phyloP scores from a whole-genome alignment of 2,329 filamentous ascomycete genomes.

The Trichophyton benhamiae region DNA sequence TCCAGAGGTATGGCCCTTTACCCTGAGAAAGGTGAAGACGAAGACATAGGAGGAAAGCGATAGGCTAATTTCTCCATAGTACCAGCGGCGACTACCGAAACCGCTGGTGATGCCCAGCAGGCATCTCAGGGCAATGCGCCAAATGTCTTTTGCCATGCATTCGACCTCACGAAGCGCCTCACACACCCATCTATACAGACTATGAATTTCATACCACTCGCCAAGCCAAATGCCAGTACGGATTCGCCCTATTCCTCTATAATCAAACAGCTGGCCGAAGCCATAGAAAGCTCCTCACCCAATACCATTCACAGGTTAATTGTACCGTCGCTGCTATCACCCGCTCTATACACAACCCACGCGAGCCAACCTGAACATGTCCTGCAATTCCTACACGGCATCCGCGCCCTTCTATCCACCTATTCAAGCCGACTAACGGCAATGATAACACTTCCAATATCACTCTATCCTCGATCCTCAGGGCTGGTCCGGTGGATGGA shows the following conservation, averaged over 20 bases:
- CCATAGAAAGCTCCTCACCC: slow-evolving; percentile 45
- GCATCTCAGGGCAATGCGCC: slow-evolving; percentile 14
- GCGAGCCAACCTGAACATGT: slow-evolving; percentile 59
- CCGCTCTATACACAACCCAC: slow-evolving; percentile 64
- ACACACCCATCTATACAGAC: slow-evolving; percentile 42
- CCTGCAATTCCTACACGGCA: slow-evolving; percentile 66
- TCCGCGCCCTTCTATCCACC: slow-evolving; percentile 62
- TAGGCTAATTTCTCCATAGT: slow-evolving; percentile 15
- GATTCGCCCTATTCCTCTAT: slow-evolving; percentile 52
- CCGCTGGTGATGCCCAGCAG: slow-evolving; percentile 31
- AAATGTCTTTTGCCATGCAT: slow-evolving; percentile 55
- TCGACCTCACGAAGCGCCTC: slow-evolving; percentile 58
- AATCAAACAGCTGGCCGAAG: slow-evolving; percentile 45
- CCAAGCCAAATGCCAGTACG: slow-evolving; percentile 20
- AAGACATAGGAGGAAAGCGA: neutral
- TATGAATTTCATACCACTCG: slow-evolving; percentile 41
- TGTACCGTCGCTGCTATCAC: slow-evolving; percentile 74
- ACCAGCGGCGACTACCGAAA: slow-evolving; percentile 23
- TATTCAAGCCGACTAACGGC: slow-evolving; percentile 55
- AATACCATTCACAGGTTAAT: slow-evolving; percentile 65
- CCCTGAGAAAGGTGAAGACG: no score
- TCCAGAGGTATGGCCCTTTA: slow-evolving; percentile 47
- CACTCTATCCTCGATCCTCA: slow-evolving; percentile 62
- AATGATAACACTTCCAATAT: slow-evolving; percentile 64
- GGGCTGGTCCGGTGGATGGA: slow-evolving; percentile 80